phyloP scores from a whole-genome alignment of 495 filamentous ascomycete genomes.

The Neurospora sp. region DNA sequence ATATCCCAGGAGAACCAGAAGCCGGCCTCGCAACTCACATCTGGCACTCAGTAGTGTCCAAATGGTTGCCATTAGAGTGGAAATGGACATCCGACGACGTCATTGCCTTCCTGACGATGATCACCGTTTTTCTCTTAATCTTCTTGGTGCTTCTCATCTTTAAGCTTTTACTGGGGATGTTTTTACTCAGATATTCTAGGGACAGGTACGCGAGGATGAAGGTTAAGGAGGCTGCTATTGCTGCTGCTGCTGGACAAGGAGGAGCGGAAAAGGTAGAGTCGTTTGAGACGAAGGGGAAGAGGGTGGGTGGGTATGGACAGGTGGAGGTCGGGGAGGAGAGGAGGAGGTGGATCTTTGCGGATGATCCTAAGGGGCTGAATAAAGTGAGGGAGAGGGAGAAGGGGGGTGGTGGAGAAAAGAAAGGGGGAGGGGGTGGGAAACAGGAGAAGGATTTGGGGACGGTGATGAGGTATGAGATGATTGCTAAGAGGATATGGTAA shows the following conservation, averaged over 20 bases:
- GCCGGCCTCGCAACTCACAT: conserved; percentile 14
- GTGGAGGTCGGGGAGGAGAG: conserved; percentile 86
- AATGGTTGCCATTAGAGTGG: not conserved
- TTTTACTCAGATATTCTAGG: conserved; percentile 62
- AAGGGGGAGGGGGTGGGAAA: conserved; percentile 64
- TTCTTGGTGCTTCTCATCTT: conserved; percentile 71
- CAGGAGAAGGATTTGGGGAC: conserved; percentile 37
- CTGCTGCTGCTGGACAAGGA: conserved; percentile 26
- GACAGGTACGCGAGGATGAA: conserved; percentile 76
- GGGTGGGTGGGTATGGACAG: conserved; percentile 71
- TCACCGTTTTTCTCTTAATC: conserved; percentile 66
- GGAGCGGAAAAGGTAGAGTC: conserved; percentile 33
- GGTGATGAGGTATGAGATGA: conserved; percentile 47
- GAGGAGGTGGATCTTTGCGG: conserved; percentile 74
- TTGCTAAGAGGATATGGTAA: conserved; percentile 86
- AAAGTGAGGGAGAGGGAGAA: conserved; percentile 66
- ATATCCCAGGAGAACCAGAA: not conserved
- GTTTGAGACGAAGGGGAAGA: conserved; percentile 57
- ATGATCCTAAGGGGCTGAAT: conserved; percentile 63
- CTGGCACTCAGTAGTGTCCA: conserved; percentile 27
- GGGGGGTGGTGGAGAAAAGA: conserved; percentile 58
- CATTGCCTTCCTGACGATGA: conserved; percentile 60
- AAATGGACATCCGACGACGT: conserved; percentile 47
- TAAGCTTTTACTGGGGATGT: conserved; percentile 79
- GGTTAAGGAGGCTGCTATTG: conserved; percentile 45